Percentiles rank a stretch among this genome's conserved stretches.
Conservation (phyloP, 2,329 filamentous ascomycete genomes). For the Pseudogymnoascus sp. region DNA sequence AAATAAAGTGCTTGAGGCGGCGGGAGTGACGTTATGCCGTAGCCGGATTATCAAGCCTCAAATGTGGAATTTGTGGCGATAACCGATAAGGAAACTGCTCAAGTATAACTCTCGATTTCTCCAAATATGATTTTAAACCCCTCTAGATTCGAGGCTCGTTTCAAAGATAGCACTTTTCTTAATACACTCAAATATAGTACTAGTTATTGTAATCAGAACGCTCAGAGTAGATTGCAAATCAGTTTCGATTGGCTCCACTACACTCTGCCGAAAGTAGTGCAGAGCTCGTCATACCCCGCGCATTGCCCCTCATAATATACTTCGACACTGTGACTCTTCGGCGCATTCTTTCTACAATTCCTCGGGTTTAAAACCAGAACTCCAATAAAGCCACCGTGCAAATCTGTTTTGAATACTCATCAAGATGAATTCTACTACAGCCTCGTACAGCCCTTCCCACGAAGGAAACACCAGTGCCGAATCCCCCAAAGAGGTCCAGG, state of each 20-base stretch:
- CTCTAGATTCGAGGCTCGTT: not conserved
- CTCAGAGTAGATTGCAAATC: not conserved
- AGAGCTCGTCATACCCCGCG: not conserved
- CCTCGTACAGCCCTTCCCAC: slow-evolving; percentile 27
- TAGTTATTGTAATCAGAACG: not conserved
- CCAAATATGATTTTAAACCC: not conserved
- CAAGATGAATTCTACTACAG: slow-evolving; percentile 39
- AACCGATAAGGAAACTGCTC: slow-evolving; percentile 1
- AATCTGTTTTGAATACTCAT: not conserved
- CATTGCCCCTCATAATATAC: slow-evolving; percentile 4
- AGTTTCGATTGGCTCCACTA: not conserved
- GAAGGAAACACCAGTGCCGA: slow-evolving; percentile 49
- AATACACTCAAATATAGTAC: not conserved
- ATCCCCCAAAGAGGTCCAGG: slow-evolving; percentile 60
- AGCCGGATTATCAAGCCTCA: not conserved
- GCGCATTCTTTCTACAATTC: not conserved
- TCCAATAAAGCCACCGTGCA: not conserved
- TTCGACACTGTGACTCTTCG: not conserved
- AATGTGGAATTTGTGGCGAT: not conserved
- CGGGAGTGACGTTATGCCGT: slow-evolving; percentile 1
- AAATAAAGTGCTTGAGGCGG: not conserved
- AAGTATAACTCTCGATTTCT: not conserved
- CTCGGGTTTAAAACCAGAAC: not conserved
- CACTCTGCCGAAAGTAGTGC: not conserved
- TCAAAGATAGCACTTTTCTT: not conserved